Evolutionary conservation across 2,329 filamentous ascomycete genomes (phyloP), one percentile per base, ranked within the genome.

Genomic region (Trichoderma semiorbis): DNA sequence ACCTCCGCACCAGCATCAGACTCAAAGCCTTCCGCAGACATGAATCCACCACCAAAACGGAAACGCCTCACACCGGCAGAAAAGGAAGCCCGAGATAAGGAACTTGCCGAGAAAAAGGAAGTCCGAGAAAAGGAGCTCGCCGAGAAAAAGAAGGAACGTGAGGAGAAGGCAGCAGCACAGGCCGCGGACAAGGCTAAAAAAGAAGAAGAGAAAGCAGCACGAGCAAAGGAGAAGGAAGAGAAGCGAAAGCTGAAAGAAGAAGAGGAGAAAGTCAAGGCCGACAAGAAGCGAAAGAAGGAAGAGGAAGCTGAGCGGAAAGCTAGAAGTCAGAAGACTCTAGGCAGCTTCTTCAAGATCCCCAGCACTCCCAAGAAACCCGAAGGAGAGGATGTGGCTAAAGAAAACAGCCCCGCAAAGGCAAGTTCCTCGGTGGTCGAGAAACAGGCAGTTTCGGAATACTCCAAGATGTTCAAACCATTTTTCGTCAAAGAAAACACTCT

Each of bases 391-490:
- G 74, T 71, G 21, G 72, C 78, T 39, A 80, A 78, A 47, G 75
- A 74, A 3, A 73, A 66, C 7, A 79, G 79, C 47, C 75, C 81
- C 65, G 69, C 74, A 57, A 79, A 83, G 74, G 69, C 74, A 8
- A 73, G 76, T 47, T 71, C 72, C 14, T 50, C 65, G 14, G 77
- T 74, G 43, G n/a, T 64, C 26, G 64, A 53, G 8, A 75, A 77
- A 36, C 43, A 69, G n/a, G 68, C 73, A 30, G 78, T 75, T 64
- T 85, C 87, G 0, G 86, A 89, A 58, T 95, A 93, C 75, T 84
- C 92, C 21, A 90, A 89, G 75, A 84, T 86, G 43, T 98, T 98
- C 77, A 87, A 94, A 36, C 90, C 93, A 0, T 98, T 98, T 80
- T 95, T 92, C 74, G 78, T 96, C 60, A 92, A 93, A 72, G 86